A percentile compares a stretch with the other conserved stretches of the same genome.
Conservation (phyloP, 805 yeast genomes). For the Candida endomychidarum region DNA sequence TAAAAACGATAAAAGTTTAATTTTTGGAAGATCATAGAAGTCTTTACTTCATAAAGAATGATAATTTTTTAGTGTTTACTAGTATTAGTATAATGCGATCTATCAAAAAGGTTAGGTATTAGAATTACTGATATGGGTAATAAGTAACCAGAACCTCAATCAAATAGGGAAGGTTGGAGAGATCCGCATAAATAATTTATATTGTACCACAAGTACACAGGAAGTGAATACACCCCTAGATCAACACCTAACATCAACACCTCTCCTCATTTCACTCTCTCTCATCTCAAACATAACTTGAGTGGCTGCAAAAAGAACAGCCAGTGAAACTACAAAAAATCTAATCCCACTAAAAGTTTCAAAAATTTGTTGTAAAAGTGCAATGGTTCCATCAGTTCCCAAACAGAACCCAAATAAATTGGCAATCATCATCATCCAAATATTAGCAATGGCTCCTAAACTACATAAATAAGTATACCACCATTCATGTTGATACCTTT, state of each 20-base stretch:
- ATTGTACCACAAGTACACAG: too few species aligned
- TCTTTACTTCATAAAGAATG: too few species aligned
- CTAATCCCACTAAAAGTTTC: slow-evolving; percentile 66
- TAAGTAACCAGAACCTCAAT: too few species aligned
- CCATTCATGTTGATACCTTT: slow-evolving; percentile 44
- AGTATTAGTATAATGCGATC: too few species aligned
- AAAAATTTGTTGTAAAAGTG: slow-evolving; percentile 68
- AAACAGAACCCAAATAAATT: slow-evolving; percentile 93
- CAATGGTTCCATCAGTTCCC: slow-evolving; percentile 79
- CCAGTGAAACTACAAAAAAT: slow-evolving; percentile 61
- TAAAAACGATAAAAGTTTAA: too few species aligned
- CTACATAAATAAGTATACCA: slow-evolving; percentile 86
- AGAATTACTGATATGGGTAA: too few species aligned
- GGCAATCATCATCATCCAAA: slow-evolving; percentile 98
- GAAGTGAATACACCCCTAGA: too few species aligned
- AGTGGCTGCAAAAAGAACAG: slow-evolving; percentile 73
- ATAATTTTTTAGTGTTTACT: too few species aligned
- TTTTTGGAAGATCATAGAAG: too few species aligned
- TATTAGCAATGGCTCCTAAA: slow-evolving; percentile 80
- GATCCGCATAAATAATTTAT: too few species aligned
- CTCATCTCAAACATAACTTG: slow-evolving; percentile 95
- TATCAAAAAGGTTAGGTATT: too few species aligned
- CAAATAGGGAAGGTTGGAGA: too few species aligned
- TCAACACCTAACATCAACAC: slow-evolving; percentile 77
- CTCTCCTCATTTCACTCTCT: slow-evolving; percentile 79